phyloP scores from a whole-genome alignment of 345 rosid genomes.

The Populus pruinosa region DNA sequence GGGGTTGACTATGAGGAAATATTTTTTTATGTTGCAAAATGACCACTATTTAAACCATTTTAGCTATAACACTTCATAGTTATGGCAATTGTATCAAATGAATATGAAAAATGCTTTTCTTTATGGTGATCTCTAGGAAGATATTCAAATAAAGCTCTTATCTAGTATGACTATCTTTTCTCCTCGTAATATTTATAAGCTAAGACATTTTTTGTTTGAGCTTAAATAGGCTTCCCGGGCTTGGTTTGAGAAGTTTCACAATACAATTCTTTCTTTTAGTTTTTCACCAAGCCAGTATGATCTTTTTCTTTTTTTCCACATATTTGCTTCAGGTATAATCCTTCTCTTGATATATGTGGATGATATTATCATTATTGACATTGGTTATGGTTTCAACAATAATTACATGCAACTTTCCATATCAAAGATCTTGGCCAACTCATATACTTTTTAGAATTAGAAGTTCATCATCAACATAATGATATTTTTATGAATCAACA shows the following conservation, averaged over 20 bases:
- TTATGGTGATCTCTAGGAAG: neutral
- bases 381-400: neutral
- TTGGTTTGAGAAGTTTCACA: neutral
- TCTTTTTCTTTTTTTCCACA: neutral
- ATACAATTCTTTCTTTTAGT: neutral
- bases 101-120: neutral
- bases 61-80: neutral
- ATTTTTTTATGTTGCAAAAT: neutral
- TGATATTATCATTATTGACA: neutral
- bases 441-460: neutral
- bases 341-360: neutral
- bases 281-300: neutral
- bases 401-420: neutral
- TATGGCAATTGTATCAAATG: neutral
- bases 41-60: neutral
- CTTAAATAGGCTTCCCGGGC: neutral
- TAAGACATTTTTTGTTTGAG: neutral
- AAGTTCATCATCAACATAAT: neutral
- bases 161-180: neutral
- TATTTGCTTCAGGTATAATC: neutral
- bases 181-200: too few species aligned
- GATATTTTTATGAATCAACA: neutral
- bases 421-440: neutral
- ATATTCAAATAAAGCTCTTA: neutral
- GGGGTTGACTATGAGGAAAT: neutral